Evolutionary conservation across 1,284 basidiomycete genomes (phyloP), one percentile per base, ranked within the genome.

Genomic region (Anthracocystis panici-leucophaei): DNA sequence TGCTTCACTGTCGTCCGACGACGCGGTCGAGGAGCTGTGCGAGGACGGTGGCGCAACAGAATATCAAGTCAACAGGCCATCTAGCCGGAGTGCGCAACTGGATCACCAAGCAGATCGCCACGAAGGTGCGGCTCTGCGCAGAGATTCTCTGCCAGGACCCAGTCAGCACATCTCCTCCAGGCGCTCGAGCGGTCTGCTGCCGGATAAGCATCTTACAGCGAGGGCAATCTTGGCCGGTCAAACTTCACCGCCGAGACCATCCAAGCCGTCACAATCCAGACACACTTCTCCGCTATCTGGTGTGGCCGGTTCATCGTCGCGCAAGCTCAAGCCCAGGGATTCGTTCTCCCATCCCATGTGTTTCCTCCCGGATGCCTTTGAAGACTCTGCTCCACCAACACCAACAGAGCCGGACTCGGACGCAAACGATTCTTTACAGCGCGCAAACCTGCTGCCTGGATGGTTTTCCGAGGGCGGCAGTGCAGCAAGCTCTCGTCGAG

Each of bases 301-400:
- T 27, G 12, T 53, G 9, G 35, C 61, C 2, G 31, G 42, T 18
- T 40, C 46, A 1, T 21, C 59, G 12, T 44, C n/a, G 8, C 57
- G 50, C 49, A 65, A 56, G 57, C 59, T 71, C 18, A 50, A 58
- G 40, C 49, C 57, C 7, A 74, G 68, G 29, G 62, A 65, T 0
- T 71, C 57, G 35, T 62, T 72, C 44, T 68, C 74, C 11, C 74
- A 76, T 44, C 75, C 75, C 3, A 77, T 73, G 59, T 77, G 69
- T 35, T 77, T 77, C 42, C 51, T 77, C 14, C 75, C 75, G 3
- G 75, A 77, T 35, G 63, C 75, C 6, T 77, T 77, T 40, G 75
- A 77, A n/a, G 75, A 77, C 7, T 77, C 75, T 5, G 65, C 64
- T 0, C 75, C 69, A 2, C 52, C 69, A 1, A 76, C 69, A 7